A percentile compares a stretch with the other conserved stretches of the same genome.
Conservation (phyloP, 2,329 filamentous ascomycete genomes). For the Aspergillus viridinutans region DNA sequence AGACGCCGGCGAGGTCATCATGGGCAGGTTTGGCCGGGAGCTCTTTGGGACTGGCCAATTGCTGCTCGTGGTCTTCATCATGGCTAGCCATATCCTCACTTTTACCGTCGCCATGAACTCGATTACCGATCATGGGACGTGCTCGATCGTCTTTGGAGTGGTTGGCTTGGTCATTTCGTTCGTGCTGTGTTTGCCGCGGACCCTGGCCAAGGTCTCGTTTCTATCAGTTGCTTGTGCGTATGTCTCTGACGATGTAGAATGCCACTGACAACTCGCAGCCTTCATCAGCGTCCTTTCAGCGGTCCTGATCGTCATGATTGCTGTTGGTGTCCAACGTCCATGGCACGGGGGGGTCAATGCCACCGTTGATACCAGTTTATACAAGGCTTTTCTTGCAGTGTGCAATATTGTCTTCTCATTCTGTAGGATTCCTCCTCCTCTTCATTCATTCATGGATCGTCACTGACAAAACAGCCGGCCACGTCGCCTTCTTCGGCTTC, state of each 20-base stretch:
- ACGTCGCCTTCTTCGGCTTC: constrained; percentile 64
- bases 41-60: constrained; percentile 57
- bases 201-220: constrained; percentile 56
- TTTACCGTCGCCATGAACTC: constrained; percentile 64
- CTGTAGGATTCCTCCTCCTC: constrained; percentile 38
- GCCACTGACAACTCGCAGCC: constrained; percentile 29
- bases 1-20: constrained; percentile 61
- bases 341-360: constrained; percentile 30
- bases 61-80: constrained; percentile 62
- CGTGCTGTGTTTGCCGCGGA: constrained; percentile 55
- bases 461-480: constrained; percentile 39
- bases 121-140: constrained; percentile 56
- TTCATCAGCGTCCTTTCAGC: constrained; percentile 60
- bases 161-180: constrained; percentile 55
- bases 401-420: constrained; percentile 68
- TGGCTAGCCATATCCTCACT: constrained; percentile 63
- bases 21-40: constrained; percentile 57
- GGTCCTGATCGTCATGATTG: constrained; percentile 62
- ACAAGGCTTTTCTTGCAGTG: constrained; percentile 54
- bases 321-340: constrained; percentile 51
- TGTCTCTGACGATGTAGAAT: background rate
- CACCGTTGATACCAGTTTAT: constrained; percentile 40
- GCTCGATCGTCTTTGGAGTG: constrained; percentile 58
- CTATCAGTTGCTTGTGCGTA: constrained; percentile 52
- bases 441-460: constrained; percentile 9